These are phyloP conservation scores for Grifola frondosa DNA, from an alignment of 1,284 basidiomycete species.

Conservation along the genomic window DNA sequence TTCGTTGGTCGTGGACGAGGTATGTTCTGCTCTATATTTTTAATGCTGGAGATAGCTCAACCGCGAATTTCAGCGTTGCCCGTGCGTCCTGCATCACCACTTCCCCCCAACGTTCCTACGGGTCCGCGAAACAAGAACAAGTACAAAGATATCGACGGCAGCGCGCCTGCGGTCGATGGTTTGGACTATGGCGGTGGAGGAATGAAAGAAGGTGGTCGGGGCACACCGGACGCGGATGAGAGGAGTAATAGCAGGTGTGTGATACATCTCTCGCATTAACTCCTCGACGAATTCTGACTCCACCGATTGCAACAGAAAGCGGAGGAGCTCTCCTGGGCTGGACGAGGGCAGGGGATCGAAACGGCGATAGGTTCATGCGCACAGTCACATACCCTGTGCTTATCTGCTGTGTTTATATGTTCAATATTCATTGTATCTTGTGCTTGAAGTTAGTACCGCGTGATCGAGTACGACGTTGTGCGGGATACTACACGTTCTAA, in stretches of 20 bases:
- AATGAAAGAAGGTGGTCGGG: slow-evolving; percentile 34
- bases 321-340: slow-evolving; percentile 30
- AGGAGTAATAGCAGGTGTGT: slow-evolving; percentile 32
- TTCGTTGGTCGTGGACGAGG: slow-evolving; percentile 39
- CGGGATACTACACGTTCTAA: too few species aligned
- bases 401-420: slow-evolving; percentile 4
- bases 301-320: too few species aligned
- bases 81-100: slow-evolving; percentile 72
- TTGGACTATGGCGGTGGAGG: slow-evolving; percentile 75
- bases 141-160: slow-evolving; percentile 82
- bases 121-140: slow-evolving; percentile 84
- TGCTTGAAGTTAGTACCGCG: neutral
- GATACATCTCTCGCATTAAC: neutral
- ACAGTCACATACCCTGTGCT: neutral
- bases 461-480: too few species aligned
- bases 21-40: slow-evolving; percentile 21
- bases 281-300: too few species aligned
- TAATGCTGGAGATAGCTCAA: slow-evolving; percentile 17
- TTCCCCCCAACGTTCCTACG: slow-evolving; percentile 80
- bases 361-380: slow-evolving; percentile 25
- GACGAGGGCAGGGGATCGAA: slow-evolving; percentile 34
- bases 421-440: neutral
- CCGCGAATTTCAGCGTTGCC: slow-evolving; percentile 33
- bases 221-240: slow-evolving; percentile 27
- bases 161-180: slow-evolving; percentile 78